A percentile compares a stretch with the other conserved stretches of the same genome.
phyloP scores from a whole-genome alignment of 345 rosid species.

The Eucalyptus lansdowneana region DNA sequence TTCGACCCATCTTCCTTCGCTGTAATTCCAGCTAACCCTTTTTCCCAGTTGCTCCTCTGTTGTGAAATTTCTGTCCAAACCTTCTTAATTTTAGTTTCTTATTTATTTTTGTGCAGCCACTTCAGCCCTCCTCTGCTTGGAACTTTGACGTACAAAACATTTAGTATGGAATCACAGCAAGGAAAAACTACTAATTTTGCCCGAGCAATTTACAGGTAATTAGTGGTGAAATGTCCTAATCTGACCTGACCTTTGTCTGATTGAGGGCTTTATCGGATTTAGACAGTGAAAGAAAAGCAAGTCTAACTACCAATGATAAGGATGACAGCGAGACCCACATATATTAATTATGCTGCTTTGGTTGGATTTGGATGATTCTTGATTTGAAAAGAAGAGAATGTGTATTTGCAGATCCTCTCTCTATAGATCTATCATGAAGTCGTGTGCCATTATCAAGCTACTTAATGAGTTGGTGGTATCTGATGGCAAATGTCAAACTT shows the following conservation, averaged over 20 bases:
- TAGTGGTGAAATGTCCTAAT: background rate
- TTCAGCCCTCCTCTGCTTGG: slow-evolving; percentile 42
- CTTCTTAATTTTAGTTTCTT: background rate
- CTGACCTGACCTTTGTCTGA: background rate
- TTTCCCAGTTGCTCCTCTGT: background rate
- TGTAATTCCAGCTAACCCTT: slow-evolving; percentile 9
- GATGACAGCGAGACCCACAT: background rate
- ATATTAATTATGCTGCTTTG: background rate
- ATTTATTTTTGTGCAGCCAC: slow-evolving; percentile 23
- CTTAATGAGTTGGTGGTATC: background rate
- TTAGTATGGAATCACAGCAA: slow-evolving; percentile 39
- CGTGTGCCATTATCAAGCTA: background rate
- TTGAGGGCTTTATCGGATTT: background rate
- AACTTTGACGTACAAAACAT: slow-evolving; percentile 47
- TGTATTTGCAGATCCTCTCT: background rate
- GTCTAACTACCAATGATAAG: background rate
- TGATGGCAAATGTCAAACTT: background rate
- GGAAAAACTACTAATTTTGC: slow-evolving; percentile 14
- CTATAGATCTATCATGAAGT: background rate
- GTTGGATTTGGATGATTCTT: background rate
- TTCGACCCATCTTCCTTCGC: slow-evolving; percentile 22
- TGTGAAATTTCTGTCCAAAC: background rate
- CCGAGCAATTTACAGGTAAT: slow-evolving; percentile 39
- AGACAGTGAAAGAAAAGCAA: background rate
- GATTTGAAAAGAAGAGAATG: background rate